phyloP scores from a whole-genome alignment of 2,329 filamentous ascomycete genomes.

The Fusarium tricinctum region DNA sequence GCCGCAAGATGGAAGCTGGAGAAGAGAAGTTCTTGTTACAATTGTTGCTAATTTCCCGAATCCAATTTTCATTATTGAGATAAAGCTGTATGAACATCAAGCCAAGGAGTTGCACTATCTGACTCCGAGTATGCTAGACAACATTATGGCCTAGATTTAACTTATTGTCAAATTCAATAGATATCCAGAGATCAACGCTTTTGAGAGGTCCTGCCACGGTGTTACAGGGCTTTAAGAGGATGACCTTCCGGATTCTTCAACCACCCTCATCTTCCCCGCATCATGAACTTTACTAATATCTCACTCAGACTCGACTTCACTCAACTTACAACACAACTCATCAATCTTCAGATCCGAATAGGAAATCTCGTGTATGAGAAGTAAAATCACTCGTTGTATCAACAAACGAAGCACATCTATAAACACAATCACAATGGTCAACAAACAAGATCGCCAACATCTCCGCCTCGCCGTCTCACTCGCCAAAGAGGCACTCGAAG shows the following conservation, averaged over 20 bases:
- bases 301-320: background rate
- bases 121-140: background rate
- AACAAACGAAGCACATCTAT: background rate
- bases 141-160: background rate
- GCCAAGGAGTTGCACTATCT: background rate
- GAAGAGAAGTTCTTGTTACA: background rate
- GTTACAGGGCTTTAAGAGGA: constrained; percentile 1
- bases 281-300: constrained; percentile 21
- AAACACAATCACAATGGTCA: constrained; percentile 19
- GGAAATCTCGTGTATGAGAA: background rate
- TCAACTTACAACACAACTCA: constrained; percentile 11
- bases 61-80: background rate
- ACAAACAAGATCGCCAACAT: constrained; percentile 25
- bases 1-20: too few relatives aligned
- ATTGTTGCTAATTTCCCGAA: background rate
- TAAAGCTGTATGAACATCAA: background rate
- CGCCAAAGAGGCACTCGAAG: constrained; percentile 55
- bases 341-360: background rate
- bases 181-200: background rate
- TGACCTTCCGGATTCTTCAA: background rate
- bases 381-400: background rate
- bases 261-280: constrained; percentile 33
- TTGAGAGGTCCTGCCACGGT: background rate
- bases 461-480: constrained; percentile 49
- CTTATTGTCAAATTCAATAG: background rate